Base-by-base conservation (phyloP, 768 basidiomycete genomes). In the Sporobolomyces phaffii region DNA sequence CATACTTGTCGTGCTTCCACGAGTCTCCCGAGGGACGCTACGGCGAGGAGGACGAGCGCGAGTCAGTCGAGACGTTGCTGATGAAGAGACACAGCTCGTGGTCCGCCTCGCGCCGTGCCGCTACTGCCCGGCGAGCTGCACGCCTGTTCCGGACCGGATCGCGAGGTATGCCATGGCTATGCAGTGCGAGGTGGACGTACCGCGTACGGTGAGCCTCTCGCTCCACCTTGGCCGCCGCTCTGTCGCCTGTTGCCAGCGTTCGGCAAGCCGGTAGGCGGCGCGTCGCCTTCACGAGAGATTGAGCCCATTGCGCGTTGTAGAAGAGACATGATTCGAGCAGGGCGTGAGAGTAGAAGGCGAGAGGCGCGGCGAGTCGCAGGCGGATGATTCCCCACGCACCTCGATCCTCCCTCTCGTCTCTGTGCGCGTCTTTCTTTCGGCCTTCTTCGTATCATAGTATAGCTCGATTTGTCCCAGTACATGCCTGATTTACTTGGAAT, bases 1-100 rank as follows among this genome's bases (percentile, higher is more conserved):
- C 41, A 24, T 34, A 66, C 36, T 41, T 50, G 66, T 68, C 66
- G 61, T 68, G 66, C 49, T 56, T 56, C 66, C 66, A 68, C 40
- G 40, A 51, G 40, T 53, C 65, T n/a, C 38, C 56, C 5, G 24
- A 38, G 8, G 60, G 54, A 10, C 65, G 53, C 59, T 66, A 38
- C 15, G 22, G 11, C 28, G 45, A 17, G 5, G 14, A n/a, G 20
- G 36, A 26, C n/a, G 3, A 26, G 18, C 9, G 1, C 5, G 44
- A 29, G 43, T 56, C 44, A 54, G 52, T 14, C 9, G 11, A 1
- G 7, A 47, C 2, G 28, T 17, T 38, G n/a, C 18, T 20, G 34
- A 36, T 20, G 34, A 15, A 9, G 45, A 11, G 40, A 41, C 20
- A 20, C 20, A 20, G 40, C 20, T 41, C 40, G 20, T 41, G 11